Percentiles rank a stretch among this genome's conserved stretches.
Evolutionary conservation across 2,329 filamentous ascomycete species (phyloP).

Genomic region (Fusarium setosum): DNA sequence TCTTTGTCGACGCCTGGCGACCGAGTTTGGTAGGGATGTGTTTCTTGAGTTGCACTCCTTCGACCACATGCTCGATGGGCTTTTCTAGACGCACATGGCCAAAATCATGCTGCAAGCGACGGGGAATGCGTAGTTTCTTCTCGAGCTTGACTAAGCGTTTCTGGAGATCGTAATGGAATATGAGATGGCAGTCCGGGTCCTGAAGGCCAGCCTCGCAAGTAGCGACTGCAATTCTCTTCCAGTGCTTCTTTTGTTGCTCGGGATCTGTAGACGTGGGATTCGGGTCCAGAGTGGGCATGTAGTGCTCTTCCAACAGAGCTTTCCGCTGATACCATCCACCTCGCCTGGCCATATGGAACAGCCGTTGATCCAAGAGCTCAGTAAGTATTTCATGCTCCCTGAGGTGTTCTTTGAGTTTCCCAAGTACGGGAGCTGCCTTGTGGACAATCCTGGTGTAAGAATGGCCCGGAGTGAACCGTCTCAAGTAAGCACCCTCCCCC

Average conservation of each 20-base stretch:
- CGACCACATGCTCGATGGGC: constrained; percentile 78
- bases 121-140: constrained; percentile 82
- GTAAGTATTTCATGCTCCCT: constrained; percentile 79
- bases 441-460: constrained; percentile 94
- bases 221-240: constrained; percentile 78
- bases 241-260: constrained; percentile 79
- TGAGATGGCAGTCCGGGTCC: constrained; percentile 89
- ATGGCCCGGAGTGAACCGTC: constrained; percentile 90
- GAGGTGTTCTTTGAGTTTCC: constrained; percentile 82
- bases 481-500: constrained; percentile 88
- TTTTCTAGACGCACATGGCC: constrained; percentile 83
- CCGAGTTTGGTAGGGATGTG: constrained; percentile 58
- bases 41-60: constrained; percentile 82
- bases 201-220: constrained; percentile 91
- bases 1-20: constrained; percentile 70
- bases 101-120: constrained; percentile 92
- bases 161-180: constrained; percentile 94
- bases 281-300: constrained; percentile 77
- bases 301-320: constrained; percentile 93
- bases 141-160: constrained; percentile 95
- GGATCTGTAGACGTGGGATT: constrained; percentile 49
- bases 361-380: constrained; percentile 80
- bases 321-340: constrained; percentile 97
- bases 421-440: constrained; percentile 83
- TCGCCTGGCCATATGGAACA: constrained; percentile 87